These are phyloP conservation scores for Geotrichum armillariae DNA, from an alignment of 1,139 yeast genomes.

Conservation along the genomic window DNA sequence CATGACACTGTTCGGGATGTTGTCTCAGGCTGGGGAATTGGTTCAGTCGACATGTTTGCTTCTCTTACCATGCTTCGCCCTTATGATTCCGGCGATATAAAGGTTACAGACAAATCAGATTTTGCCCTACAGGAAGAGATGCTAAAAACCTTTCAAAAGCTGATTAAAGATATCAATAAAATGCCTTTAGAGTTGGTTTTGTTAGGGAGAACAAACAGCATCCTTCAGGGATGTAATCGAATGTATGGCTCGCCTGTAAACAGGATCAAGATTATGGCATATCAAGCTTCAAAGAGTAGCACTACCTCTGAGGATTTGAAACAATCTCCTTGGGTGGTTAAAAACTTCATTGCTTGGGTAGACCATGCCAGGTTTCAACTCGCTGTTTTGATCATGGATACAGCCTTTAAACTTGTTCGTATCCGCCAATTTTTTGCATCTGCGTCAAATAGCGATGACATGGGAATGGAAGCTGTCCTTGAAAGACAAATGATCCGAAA, in stretches of 20 bases:
- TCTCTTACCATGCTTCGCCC: slow-evolving; percentile 59
- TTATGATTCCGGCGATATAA: slow-evolving; percentile 25
- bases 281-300: slow-evolving; percentile 45
- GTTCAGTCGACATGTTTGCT: slow-evolving; percentile 64
- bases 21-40: slow-evolving; percentile 66
- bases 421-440: slow-evolving; percentile 19
- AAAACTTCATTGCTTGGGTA: slow-evolving; percentile 7
- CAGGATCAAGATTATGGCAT: slow-evolving; percentile 61
- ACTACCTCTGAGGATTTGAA: neutral
- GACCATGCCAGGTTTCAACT: slow-evolving; percentile 17
- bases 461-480: slow-evolving; percentile 22
- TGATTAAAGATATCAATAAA: slow-evolving; percentile 60
- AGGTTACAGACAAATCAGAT: slow-evolving; percentile 4
- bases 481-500: slow-evolving; percentile 18
- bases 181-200: slow-evolving; percentile 69
- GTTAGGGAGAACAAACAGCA: slow-evolving; percentile 68
- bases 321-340: slow-evolving; percentile 3
- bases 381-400: slow-evolving; percentile 16
- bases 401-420: slow-evolving; percentile 16
- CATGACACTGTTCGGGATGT: slow-evolving; percentile 49
- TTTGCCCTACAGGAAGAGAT: slow-evolving; percentile 42
- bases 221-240: slow-evolving; percentile 69
- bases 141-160: slow-evolving; percentile 45
- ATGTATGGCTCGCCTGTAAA: slow-evolving; percentile 72
- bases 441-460: slow-evolving; percentile 2